Evolutionary conservation across 2,329 filamentous ascomycete species (phyloP).

Genomic region (Cladosporium oxysporum): DNA sequence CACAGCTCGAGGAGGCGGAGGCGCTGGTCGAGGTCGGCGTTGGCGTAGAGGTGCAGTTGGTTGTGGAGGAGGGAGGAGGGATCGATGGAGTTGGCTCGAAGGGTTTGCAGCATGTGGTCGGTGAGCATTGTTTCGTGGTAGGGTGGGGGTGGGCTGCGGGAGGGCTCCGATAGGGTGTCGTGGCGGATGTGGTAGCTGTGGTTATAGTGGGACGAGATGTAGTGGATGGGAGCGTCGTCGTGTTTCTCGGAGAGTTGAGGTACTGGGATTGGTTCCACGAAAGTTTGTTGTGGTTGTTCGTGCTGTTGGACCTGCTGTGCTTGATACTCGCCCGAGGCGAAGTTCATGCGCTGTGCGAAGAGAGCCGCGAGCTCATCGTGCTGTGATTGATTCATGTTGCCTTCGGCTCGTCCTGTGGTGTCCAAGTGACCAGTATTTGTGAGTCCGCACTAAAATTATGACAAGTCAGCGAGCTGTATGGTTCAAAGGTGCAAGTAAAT

Average conservation of each 20-base stretch:
- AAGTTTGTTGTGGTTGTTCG: conserved; percentile 4
- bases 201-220: conserved; percentile 81
- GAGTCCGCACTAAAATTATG: conserved; percentile 44
- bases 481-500: too few relatives aligned
- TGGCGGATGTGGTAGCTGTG: conserved; percentile 64
- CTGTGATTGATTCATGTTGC: conserved; percentile 54
- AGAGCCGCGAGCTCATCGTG: conserved; percentile 82
- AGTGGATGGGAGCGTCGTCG: conserved; percentile 57
- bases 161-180: conserved; percentile 40
- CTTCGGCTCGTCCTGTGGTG: conserved; percentile 46
- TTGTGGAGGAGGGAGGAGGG: conserved; percentile 67
- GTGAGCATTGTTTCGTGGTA: conserved; percentile 34
- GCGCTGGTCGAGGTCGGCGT: conserved; percentile 71
- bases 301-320: background rate
- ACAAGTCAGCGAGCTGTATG: background rate
- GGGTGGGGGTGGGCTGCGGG: conserved; percentile 35
- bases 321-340: background rate
- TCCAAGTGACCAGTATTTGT: conserved; percentile 44
- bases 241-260: conserved; percentile 10
- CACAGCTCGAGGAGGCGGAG: conserved; percentile 79
- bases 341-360: conserved; percentile 72
- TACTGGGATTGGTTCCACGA: conserved; percentile 8
- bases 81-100: conserved; percentile 68
- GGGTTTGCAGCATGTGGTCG: conserved; percentile 45
- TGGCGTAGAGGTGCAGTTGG: conserved; percentile 76